Conservation (phyloP, 108 stramenopile species). For the Skeletonema tropicum region DNA sequence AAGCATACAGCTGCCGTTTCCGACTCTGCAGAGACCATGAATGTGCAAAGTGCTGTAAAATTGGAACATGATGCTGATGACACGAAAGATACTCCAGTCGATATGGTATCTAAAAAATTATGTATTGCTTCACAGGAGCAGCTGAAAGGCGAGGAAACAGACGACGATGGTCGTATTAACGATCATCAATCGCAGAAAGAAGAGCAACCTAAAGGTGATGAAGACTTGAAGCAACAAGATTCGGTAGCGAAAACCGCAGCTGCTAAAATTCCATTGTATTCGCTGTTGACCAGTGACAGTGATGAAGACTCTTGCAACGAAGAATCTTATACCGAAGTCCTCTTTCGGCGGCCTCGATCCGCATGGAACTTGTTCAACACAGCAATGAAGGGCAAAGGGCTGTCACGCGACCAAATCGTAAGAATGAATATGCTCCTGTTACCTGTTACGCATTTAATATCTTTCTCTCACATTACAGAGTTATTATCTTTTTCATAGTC, state of each 20-base stretch:
- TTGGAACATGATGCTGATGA: neutral
- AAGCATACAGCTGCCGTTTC: neutral
- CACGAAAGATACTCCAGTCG: neutral
- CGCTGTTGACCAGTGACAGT: neutral
- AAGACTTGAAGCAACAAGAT: neutral
- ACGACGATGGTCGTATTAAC: too few relatives aligned
- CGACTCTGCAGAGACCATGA: neutral
- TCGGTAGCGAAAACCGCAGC: neutral
- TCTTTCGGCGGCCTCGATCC: neutral
- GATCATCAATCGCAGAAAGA: neutral
- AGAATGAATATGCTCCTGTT: neutral
- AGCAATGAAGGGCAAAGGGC: neutral
- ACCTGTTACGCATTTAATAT: neutral
- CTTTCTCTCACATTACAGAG: neutral
- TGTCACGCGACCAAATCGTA: neutral
- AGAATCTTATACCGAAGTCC: neutral
- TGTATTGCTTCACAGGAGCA: too few relatives aligned
- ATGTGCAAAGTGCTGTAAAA: neutral
- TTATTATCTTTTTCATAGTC: neutral
- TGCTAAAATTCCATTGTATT: neutral
- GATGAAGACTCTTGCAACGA: neutral
- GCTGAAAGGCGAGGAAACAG: too few relatives aligned
- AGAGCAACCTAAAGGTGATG: neutral
- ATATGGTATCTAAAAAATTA: neutral
- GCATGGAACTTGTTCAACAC: neutral